Evolutionary conservation across 441 rosid species (phyloP).

Genomic region (Hura crepitans): DNA sequence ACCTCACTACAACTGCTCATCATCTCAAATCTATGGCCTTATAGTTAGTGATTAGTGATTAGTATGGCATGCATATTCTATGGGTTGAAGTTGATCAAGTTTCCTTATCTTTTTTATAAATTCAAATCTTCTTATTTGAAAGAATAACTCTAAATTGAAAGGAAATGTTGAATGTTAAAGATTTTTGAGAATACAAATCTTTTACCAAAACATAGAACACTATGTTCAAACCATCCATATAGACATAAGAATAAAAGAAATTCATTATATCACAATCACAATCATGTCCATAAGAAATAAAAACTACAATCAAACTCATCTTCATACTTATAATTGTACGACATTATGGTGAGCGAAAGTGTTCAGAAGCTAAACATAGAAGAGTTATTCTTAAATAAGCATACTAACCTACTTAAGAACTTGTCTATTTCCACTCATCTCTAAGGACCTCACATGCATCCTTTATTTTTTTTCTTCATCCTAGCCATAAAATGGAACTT

Average conservation of each 20-base stretch:
- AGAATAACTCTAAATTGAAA: no score
- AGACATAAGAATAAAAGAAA: not conserved
- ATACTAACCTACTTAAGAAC: slow-evolving; percentile 41
- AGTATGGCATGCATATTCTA: no score
- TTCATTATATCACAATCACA: not conserved
- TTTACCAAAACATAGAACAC: no score
- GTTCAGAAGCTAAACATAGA: not conserved
- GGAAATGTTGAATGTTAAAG: no score
- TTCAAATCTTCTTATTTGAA: no score
- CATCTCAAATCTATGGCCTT: no score
- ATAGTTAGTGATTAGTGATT: no score
- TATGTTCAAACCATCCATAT: no score
- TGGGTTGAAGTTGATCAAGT: no score
- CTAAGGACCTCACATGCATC: slow-evolving; percentile 75
- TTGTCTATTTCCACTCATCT: slow-evolving; percentile 61
- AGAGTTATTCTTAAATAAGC: slow-evolving; percentile 11
- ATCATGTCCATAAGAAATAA: not conserved
- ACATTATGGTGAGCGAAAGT: not conserved
- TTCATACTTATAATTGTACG: not conserved
- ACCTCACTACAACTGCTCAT: no score
- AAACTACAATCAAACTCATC: not conserved
- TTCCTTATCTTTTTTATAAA: no score
- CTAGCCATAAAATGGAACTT: slow-evolving; percentile 80
- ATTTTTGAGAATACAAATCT: no score
- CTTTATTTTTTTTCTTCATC: slow-evolving; percentile 61